phyloP scores from a whole-genome alignment of 345 rosid species.

The Eucalyptus regnans region DNA sequence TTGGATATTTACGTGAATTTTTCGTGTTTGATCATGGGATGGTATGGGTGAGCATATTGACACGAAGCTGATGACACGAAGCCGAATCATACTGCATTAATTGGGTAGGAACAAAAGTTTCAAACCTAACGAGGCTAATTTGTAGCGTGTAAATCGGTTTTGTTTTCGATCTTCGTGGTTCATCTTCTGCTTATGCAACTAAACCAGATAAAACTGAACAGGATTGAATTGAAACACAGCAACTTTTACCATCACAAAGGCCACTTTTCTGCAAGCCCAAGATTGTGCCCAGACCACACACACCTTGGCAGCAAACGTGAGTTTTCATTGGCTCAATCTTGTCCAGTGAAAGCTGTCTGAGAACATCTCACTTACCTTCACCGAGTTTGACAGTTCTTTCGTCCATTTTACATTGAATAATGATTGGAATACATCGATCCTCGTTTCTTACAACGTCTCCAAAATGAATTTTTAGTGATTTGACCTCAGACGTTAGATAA shows the following conservation, averaged over 20 bases:
- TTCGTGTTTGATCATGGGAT: not conserved
- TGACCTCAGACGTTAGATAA: not conserved
- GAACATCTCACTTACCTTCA: not conserved
- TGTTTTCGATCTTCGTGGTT: not conserved
- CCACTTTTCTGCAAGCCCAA: not conserved
- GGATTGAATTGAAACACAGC: not conserved
- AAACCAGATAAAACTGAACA: not conserved
- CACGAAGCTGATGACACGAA: not conserved
- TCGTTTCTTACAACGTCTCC: not conserved
- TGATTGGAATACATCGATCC: not conserved
- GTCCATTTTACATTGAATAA: not conserved
- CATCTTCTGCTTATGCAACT: not conserved
- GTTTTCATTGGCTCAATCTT: not conserved
- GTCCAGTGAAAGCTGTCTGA: not conserved
- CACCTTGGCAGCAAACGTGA: not conserved
- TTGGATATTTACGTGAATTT: not conserved
- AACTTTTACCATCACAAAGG: not conserved
- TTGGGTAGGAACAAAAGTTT: not conserved
- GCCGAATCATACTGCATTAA: not conserved
- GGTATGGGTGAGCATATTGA: not conserved
- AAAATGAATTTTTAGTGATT: not conserved
- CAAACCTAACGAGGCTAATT: not conserved
- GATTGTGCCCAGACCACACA: not conserved
- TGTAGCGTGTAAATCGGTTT: not conserved
- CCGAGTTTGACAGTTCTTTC: not conserved